Evolutionary conservation across 768 basidiomycete species (phyloP).

Genomic region (Lenzites betulinus): DNA sequence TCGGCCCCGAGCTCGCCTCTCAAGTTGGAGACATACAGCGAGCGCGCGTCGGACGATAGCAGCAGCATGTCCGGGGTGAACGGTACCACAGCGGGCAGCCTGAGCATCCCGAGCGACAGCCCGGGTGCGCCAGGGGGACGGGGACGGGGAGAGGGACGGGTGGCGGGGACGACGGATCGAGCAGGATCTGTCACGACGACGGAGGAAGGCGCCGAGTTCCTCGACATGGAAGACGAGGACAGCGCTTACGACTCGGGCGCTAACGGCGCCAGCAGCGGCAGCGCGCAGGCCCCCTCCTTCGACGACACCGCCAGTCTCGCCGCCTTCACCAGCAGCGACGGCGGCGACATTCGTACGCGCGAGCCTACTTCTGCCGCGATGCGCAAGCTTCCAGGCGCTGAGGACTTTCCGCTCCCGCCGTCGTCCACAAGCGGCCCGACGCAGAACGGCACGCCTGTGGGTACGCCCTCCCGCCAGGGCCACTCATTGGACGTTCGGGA

Average conservation of each 20-base stretch:
- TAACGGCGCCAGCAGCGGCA: constrained; percentile 9
- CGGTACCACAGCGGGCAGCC: not conserved
- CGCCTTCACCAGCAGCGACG: constrained; percentile 11
- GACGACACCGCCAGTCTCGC: constrained; percentile 17
- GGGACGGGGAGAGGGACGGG: constrained; percentile 11
- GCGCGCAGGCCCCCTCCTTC: constrained; percentile 13
- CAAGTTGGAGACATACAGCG: constrained; percentile 16
- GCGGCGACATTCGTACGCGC: constrained; percentile 10
- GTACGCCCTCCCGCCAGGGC: constrained; percentile 11
- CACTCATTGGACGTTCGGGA: constrained; percentile 7
- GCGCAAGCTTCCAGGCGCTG: constrained; percentile 43
- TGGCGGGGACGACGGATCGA: constrained; percentile 4
- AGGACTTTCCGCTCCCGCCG: constrained; percentile 56
- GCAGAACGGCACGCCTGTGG: constrained; percentile 18
- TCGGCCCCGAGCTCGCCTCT: constrained; percentile 16
- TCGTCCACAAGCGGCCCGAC: constrained; percentile 12
- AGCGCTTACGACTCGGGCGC: constrained; percentile 40
- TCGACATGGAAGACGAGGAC: constrained; percentile 61
- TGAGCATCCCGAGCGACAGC: constrained; percentile 5
- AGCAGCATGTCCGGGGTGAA: not conserved
- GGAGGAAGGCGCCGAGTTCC: constrained; percentile 54
- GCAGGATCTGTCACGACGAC: constrained; percentile 20
- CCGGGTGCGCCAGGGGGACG: not conserved
- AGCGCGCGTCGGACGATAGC: constrained; percentile 11
- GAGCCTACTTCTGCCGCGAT: constrained; percentile 16